Base-by-base conservation (phyloP, 2,329 filamentous ascomycete species). In the Trichothecium roseum region DNA sequence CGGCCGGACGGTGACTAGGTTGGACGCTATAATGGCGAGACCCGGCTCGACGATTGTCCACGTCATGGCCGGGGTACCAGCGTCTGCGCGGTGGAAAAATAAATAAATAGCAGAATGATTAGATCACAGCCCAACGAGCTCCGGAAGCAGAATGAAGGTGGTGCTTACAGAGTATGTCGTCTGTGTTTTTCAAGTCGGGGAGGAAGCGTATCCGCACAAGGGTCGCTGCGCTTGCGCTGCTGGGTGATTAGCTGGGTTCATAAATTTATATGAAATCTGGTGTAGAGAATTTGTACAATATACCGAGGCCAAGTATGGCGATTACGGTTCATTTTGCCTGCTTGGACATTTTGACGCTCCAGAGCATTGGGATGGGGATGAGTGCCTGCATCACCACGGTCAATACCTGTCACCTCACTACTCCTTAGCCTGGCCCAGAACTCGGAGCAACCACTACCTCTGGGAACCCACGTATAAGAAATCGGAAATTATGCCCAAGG, bases 31-130 rank as follows among this genome's bases (percentile, higher is more conserved):
- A 31, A 74, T 74, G 39, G 69, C 69, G 16, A 74, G 62, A 5
- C 68, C 69, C 2, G 69, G 69, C 45, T 74, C 70, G 36, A 74
- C 55, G n/a, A 74, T 52, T 8, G 68, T 73, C 70, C 70, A 74
- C 6, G 73, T 58, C 62, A 70, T 68, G 26, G 68, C 62, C 40
- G 70, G 57, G 4, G 68, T 73, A 16, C 60, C 65, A 35, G 60
- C 57, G 46, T 59, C 67, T 71, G 31, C 27, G n/a, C n/a, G n/a
- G n/a, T n/a, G n/a, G n/a, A n/a, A n/a, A n/a, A n/a, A n/a, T n/a
- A n/a, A 8, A 24, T 2, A 14, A 13, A 14, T 7, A 33, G 56
- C 32, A 53, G 45, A 16, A 29, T 17, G 34, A 7, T 27, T 9
- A 5, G 20, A 14, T 15, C 20, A n/a, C n/a, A n/a, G n/a, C n/a